Conservation (phyloP, 768 basidiomycete genomes). For the Boletus fagicola region DNA sequence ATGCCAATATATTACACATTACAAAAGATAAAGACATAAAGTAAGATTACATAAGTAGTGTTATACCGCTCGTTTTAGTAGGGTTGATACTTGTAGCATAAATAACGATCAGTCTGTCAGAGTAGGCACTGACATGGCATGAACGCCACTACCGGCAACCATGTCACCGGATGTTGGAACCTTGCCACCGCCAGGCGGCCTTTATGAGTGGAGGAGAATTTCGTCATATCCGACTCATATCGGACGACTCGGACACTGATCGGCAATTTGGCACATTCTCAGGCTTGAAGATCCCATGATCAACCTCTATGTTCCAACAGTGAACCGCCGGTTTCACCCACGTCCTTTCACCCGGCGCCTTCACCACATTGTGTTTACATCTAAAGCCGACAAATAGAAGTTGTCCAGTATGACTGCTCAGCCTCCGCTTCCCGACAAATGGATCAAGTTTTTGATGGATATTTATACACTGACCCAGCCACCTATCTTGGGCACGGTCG, state of each 20-base stretch:
- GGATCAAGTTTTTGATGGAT: conserved; percentile 25
- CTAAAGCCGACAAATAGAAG: background rate
- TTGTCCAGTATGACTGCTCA: conserved; percentile 16
- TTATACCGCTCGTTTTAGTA: too few relatives aligned
- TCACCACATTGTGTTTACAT: background rate
- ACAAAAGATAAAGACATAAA: too few relatives aligned
- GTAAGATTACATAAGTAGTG: too few relatives aligned
- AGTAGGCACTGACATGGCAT: too few relatives aligned
- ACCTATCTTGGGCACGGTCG: conserved; percentile 53
- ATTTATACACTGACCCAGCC: conserved; percentile 21
- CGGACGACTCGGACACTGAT: background rate
- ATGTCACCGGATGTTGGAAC: too few relatives aligned
- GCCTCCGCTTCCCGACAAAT: conserved; percentile 23
- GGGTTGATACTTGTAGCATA: too few relatives aligned
- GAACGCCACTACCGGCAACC: too few relatives aligned
- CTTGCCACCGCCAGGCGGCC: too few relatives aligned
- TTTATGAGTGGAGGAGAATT: background rate
- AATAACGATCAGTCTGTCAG: too few relatives aligned
- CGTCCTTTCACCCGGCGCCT: background rate
- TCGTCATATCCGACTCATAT: background rate
- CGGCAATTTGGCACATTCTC: background rate
- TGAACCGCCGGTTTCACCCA: background rate
- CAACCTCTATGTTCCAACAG: background rate
- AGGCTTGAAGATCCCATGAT: background rate
- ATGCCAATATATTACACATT: too few relatives aligned